Evolutionary conservation across 2,329 filamentous ascomycete genomes (phyloP).

Genomic region (Colletotrichum spaethianum): DNA sequence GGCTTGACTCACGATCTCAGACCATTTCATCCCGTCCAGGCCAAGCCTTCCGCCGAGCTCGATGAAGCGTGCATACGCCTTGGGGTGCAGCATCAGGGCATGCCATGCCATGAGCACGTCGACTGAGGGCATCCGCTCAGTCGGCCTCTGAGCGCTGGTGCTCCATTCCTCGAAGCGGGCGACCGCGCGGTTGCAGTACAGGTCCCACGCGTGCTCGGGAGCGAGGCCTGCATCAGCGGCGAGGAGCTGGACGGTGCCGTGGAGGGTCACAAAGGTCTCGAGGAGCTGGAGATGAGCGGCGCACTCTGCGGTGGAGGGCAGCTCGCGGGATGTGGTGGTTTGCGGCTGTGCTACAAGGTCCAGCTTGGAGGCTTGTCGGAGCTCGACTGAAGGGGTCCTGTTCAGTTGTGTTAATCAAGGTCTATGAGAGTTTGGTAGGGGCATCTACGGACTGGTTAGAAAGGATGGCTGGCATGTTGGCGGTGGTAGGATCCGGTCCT

Average conservation of each 20-base stretch:
- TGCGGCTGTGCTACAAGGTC: neutral
- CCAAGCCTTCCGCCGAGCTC: conserved; percentile 31
- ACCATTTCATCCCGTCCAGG: conserved; percentile 29
- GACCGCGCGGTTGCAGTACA: conserved; percentile 47
- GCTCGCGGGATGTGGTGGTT: neutral
- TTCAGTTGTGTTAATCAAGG: neutral
- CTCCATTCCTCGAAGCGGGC: conserved; percentile 44
- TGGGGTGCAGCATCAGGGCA: conserved; percentile 52
- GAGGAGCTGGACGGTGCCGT: conserved; percentile 45
- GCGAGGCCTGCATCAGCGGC: conserved; percentile 26
- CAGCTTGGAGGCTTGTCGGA: conserved; percentile 12
- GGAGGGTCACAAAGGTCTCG: conserved; percentile 69
- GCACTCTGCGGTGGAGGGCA: conserved; percentile 53
- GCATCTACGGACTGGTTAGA: conserved; percentile 20
- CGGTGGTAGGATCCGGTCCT: conserved; percentile 5
- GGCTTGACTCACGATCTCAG: conserved; percentile 27
- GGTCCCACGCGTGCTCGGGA: conserved; percentile 45
- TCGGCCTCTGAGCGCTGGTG: neutral
- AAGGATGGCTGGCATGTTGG: conserved; percentile 32
- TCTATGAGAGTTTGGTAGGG: neutral
- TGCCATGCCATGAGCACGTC: conserved; percentile 57
- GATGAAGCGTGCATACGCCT: conserved; percentile 30
- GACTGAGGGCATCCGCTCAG: conserved; percentile 42
- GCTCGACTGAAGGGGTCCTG: conserved; percentile 16
- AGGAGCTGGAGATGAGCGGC: conserved; percentile 73